Base-by-base conservation (phyloP, 1,284 basidiomycete genomes). In the Gymnopus androsaceus region DNA sequence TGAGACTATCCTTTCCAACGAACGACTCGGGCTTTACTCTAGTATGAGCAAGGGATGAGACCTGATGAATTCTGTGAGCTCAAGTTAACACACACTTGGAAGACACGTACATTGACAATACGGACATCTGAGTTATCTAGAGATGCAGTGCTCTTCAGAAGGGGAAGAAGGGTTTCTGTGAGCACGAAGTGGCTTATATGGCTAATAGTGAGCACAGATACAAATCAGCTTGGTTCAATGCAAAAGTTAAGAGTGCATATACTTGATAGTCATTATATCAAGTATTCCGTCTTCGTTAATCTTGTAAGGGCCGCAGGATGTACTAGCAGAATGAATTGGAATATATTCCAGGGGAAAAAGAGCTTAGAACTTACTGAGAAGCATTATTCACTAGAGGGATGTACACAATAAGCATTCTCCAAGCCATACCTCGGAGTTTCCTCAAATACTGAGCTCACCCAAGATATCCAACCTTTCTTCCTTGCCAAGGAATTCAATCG, bases 391-490 rank as follows among this genome's bases (percentile, higher is more conserved):
- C 51, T 52, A 42, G n/a, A n/a, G n/a, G n/a, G n/a, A n/a, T n/a
- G n/a, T n/a, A n/a, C n/a, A n/a, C n/a, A n/a, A n/a, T n/a, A n/a
- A n/a, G n/a, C n/a, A n/a, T n/a, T n/a, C n/a, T n/a, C n/a, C n/a
- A n/a, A n/a, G n/a, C n/a, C n/a, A n/a, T n/a, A n/a, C n/a, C n/a
- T n/a, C 21, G 17, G 12, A 30, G n/a, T n/a, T 15, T 27, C 9
- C 15, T 45, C 44, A 45, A 45, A 33, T 12, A 31, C 4, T 8
- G 17, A 36, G 25, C 33, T 48, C 12, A 48, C 46, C 46, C 11
- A 57, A 36, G n/a, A 82, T 66, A 62, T 74, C 72, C 15, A 74
- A 58, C 23, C 69, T 61, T 31, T 60, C 59, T 49, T 72, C 69
- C 56, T 54, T 64, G 30, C 19, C 31, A 54, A 73, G 50, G 53